Conservation (phyloP, 1,284 basidiomycete species). For the Schizophyllum amplum region DNA sequence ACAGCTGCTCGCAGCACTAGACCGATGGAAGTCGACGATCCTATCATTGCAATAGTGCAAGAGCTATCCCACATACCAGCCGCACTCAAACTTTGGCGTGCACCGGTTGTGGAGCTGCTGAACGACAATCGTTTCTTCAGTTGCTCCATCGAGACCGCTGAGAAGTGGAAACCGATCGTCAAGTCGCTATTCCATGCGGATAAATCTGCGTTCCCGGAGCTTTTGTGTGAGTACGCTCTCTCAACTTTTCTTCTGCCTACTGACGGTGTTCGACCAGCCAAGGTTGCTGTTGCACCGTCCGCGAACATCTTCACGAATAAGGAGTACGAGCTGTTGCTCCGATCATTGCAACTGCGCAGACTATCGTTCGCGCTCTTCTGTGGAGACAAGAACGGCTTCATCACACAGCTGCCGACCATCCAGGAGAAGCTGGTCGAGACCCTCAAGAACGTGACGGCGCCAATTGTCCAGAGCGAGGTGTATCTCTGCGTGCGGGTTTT, state of each 20-base stretch:
- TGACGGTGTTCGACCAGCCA: conserved; percentile 37
- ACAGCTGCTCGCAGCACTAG: conserved; percentile 24
- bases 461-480: conserved; percentile 88
- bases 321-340: conserved; percentile 86
- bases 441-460: conserved; percentile 71
- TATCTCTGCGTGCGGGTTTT: conserved; percentile 91
- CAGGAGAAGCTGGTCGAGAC: conserved; percentile 97
- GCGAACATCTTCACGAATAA: conserved; percentile 96
- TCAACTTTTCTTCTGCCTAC: conserved; percentile 4
- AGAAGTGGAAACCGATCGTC: conserved; percentile 74
- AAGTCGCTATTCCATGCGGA: conserved; percentile 80
- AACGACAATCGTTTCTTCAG: conserved; percentile 87
- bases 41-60: conserved; percentile 59
- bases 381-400: conserved; percentile 84
- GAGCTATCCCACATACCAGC: conserved; percentile 78
- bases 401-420: conserved; percentile 85
- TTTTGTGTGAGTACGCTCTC: conserved; percentile 51
- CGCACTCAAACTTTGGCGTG: conserved; percentile 81
- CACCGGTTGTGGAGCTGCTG: conserved; percentile 74
- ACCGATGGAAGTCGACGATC: conserved; percentile 63
- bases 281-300: conserved; percentile 79
- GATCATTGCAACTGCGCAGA: conserved; percentile 85
- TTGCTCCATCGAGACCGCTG: conserved; percentile 45
- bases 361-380: conserved; percentile 82
- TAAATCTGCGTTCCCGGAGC: conserved; percentile 79